Percentiles rank a stretch among this genome's conserved stretches.
phyloP scores from a whole-genome alignment of 2,329 filamentous ascomycete genomes.

The Diaporthe citriasiana region DNA sequence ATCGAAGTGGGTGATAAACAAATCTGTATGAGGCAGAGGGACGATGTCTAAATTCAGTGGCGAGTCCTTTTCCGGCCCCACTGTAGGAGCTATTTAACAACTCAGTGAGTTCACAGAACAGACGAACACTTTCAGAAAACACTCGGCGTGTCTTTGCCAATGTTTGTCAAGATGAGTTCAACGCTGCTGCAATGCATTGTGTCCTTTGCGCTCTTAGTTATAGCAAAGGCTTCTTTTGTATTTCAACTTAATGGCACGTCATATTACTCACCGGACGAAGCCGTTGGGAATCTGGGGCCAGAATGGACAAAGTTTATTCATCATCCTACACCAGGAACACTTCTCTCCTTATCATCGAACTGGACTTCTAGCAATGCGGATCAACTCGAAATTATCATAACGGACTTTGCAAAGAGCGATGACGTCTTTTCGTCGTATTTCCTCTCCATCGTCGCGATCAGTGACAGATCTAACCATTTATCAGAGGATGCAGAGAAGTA shows the following conservation, averaged over 20 bases:
- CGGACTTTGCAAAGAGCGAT: neutral
- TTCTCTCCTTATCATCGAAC: neutral
- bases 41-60: neutral
- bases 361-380: neutral
- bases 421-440: neutral
- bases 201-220: neutral
- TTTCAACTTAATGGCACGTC: neutral
- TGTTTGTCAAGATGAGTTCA: slow-evolving; percentile 1
- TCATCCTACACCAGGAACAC: neutral
- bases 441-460: neutral
- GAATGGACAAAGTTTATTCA: neutral
- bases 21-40: no score
- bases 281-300: neutral
- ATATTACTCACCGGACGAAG: slow-evolving; percentile 5
- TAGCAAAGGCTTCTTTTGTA: neutral
- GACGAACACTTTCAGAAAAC: neutral
- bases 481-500: neutral
- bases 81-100: neutral
- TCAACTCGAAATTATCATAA: neutral
- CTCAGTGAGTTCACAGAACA: neutral
- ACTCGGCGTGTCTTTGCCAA: neutral
- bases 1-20: neutral
- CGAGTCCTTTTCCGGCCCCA: neutral
- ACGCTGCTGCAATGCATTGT: neutral
- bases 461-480: neutral